Conservation (phyloP, 257 asterid species). For the Leptodermis oblonga region DNA sequence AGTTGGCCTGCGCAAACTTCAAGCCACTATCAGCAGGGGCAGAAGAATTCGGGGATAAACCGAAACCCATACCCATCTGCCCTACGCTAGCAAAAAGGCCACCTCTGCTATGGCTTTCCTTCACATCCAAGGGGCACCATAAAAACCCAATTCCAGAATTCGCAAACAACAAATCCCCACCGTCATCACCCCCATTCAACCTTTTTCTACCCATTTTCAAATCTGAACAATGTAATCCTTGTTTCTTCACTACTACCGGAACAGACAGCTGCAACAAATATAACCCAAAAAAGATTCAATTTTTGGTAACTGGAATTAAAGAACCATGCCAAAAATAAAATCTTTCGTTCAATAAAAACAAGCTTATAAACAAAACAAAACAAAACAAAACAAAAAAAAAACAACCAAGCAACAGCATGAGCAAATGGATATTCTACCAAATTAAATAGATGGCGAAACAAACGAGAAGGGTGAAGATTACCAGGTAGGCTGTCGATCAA, state of each 20-base stretch:
- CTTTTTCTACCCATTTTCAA: conserved; percentile 30
- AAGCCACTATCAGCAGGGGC: conserved; percentile 21
- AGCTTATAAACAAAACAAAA: background rate
- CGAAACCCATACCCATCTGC: conserved; percentile 35
- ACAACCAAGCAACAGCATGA: conserved; percentile 5
- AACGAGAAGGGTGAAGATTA: conserved; percentile 24
- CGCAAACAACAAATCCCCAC: conserved; percentile 17
- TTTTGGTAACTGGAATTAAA: background rate
- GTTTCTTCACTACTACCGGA: background rate
- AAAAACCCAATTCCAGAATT: conserved; percentile 35
- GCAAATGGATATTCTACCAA: background rate
- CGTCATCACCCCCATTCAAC: conserved; percentile 17
- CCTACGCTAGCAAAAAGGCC: conserved; percentile 49
- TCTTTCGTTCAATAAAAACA: background rate
- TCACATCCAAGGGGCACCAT: conserved; percentile 37
- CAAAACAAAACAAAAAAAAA: too few species aligned
- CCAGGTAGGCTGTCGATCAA: conserved; percentile 6
- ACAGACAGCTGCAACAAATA: conserved; percentile 9
- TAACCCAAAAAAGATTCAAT: conserved; percentile 8
- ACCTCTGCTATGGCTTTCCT: conserved; percentile 26
- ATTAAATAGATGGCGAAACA: conserved; percentile 8
- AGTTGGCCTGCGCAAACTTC: conserved; percentile 23
- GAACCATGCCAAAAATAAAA: conserved; percentile 4
- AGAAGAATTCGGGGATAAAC: conserved; percentile 29
- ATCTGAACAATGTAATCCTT: background rate